Base-by-base conservation (phyloP, 768 basidiomycete species). In the Gloeopeniophorella convolvens region DNA sequence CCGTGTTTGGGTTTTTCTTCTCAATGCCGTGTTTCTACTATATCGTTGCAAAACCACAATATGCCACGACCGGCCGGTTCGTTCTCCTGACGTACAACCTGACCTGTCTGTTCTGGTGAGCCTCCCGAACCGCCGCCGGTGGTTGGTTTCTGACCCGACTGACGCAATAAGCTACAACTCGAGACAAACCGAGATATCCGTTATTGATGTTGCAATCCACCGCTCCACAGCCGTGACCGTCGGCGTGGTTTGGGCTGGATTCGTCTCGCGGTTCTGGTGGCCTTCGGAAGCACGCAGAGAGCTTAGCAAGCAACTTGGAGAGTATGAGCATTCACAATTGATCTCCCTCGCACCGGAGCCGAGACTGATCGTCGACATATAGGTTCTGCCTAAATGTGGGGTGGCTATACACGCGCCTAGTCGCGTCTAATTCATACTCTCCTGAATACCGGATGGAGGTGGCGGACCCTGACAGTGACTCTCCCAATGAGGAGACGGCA, bases 11-110 rank as follows among this genome's bases (percentile, higher is more conserved):
- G 0, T 89, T 92, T 64, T 70, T 92, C 57, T 91, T 87, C 62
- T 92, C 92, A 0, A 71, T 96, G 7, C 96, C 95, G 15, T 97
- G 95, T 65, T 98, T 95, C 69, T 93, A 89, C 67, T 84, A 82
- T 62, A 86, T 93, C 55, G 78, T 96, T 30, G 77, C 80, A 0
- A 81, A 80, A 51, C 91, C 92, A 0, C 71, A 81, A 58, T 86
- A 86, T 59, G 78, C 83, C 5, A 79, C 84, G 28, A 78, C 84
- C 0, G 83, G 83, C 6, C 76, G 89, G 30, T 91, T 93, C 65
- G 82, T 89, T 8, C 74, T 92, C 35, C 70, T 93, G 54, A 89
- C 90, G 5, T 90, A 96, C 66, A 97, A 96, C 60, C 67, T 98
- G 55, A 93, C 91, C 4, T 93, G 71, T 68, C 46, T 79, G 59